A percentile compares a stretch with the other conserved stretches of the same genome.
These are phyloP conservation scores for Erythrobasidium hasegawianum DNA, from an alignment of 1,284 basidiomycete species.

Conservation along the genomic window DNA sequence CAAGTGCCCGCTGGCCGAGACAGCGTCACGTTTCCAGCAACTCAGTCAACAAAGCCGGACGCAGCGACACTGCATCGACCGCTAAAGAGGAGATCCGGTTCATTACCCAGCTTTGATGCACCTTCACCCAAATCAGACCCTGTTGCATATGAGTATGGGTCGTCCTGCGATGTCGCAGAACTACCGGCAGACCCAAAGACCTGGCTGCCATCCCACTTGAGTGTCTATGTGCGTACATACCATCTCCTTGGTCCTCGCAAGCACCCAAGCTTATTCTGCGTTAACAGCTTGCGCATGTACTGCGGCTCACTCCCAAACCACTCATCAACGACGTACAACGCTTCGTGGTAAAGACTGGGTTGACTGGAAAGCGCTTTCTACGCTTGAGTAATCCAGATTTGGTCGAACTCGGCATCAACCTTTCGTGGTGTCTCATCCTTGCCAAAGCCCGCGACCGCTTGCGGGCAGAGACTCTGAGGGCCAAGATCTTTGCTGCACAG, in stretches of 20 bases:
- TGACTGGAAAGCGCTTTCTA: constrained; percentile 42
- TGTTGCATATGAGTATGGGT: constrained; percentile 21
- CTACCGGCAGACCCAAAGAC: constrained; percentile 31
- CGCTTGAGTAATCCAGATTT: constrained; percentile 40
- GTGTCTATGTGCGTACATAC: constrained; percentile 12
- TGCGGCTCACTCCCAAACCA: constrained; percentile 21
- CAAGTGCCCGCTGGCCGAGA: too few relatives aligned
- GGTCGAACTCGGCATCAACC: constrained; percentile 41
- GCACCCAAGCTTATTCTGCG: background rate
- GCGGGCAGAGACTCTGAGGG: constrained; percentile 33
- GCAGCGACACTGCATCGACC: background rate
- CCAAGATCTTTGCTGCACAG: constrained; percentile 24
- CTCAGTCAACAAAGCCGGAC: background rate
- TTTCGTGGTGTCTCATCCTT: constrained; percentile 31
- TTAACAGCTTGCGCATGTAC: constrained; percentile 29
- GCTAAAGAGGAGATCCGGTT: background rate
- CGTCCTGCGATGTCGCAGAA: constrained; percentile 6
- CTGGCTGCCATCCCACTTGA: constrained; percentile 28
- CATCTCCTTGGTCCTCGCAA: too few relatives aligned
- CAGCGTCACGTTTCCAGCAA: background rate
- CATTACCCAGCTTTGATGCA: background rate
- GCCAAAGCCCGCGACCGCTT: constrained; percentile 35
- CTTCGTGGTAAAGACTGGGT: constrained; percentile 38
- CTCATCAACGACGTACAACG: constrained; percentile 38
- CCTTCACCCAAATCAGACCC: background rate